A percentile compares a stretch with the other conserved stretches of the same genome.
phyloP scores from a whole-genome alignment of 2,329 filamentous ascomycete genomes.

The Podosphaera xanthii region DNA sequence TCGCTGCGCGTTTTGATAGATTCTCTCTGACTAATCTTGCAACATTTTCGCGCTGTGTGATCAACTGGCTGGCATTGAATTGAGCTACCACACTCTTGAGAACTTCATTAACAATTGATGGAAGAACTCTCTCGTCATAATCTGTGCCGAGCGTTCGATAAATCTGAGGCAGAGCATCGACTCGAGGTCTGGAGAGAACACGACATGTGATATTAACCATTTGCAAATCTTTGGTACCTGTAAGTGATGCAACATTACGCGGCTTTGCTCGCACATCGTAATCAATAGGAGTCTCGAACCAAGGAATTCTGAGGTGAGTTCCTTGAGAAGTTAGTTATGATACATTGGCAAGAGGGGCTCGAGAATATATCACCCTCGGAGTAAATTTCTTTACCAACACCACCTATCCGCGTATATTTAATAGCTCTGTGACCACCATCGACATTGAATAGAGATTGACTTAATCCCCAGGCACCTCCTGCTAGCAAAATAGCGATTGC shows the following conservation, averaged over 20 bases:
- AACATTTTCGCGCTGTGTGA: slow-evolving; percentile 96
- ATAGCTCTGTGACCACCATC: slow-evolving; percentile 97
- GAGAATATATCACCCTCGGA: slow-evolving; percentile 42
- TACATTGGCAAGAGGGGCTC: background rate
- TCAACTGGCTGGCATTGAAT: slow-evolving; percentile 95
- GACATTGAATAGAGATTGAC: slow-evolving; percentile 50
- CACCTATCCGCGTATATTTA: slow-evolving; percentile 83
- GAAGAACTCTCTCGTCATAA: slow-evolving; percentile 90
- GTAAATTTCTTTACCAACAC: slow-evolving; percentile 94
- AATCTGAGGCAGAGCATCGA: slow-evolving; percentile 82
- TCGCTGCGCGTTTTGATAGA: slow-evolving; percentile 66
- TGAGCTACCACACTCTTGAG: slow-evolving; percentile 96
- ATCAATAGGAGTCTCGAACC: slow-evolving; percentile 90
- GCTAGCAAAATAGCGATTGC: slow-evolving; percentile 29
- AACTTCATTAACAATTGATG: slow-evolving; percentile 96
- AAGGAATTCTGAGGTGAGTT: slow-evolving; percentile 83
- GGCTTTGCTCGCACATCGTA: slow-evolving; percentile 98
- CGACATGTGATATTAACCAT: slow-evolving; percentile 99
- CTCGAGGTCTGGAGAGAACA: slow-evolving; percentile 77
- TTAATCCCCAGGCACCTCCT: slow-evolving; percentile 29
- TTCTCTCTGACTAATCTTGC: slow-evolving; percentile 81
- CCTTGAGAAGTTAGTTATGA: slow-evolving; percentile 25
- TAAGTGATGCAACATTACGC: slow-evolving; percentile 86
- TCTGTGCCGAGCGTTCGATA: slow-evolving; percentile 88
- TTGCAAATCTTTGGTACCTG: slow-evolving; percentile 95